These are phyloP conservation scores for Blastocladiella britannica DNA, from an alignment of 192 early-diverging fungal genomes.

Conservation along the genomic window DNA sequence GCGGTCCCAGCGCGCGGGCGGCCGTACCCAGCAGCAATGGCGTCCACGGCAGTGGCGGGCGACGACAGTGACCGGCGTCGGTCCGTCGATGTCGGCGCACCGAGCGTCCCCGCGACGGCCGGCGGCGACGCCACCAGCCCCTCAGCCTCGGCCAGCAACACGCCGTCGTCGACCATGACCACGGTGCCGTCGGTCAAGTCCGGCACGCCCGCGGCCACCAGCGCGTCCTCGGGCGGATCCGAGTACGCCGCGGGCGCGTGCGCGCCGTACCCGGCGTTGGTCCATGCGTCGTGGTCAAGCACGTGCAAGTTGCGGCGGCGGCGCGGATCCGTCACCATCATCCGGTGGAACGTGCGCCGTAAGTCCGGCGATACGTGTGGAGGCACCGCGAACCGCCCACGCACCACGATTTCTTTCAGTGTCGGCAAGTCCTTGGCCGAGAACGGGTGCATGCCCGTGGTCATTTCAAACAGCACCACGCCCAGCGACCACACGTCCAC, in stretches of 20 bases:
- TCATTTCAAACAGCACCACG: constrained; percentile 72
- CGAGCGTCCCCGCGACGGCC: too few species aligned
- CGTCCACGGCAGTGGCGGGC: too few species aligned
- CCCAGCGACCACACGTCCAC: constrained; percentile 92
- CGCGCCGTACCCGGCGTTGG: background rate
- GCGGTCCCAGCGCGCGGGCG: too few species aligned
- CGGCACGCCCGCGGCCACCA: background rate
- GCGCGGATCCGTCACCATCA: background rate
- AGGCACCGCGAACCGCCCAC: background rate
- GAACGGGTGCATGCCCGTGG: constrained; percentile 44
- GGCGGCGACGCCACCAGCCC: background rate
- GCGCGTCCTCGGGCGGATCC: background rate
- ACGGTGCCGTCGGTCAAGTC: background rate
- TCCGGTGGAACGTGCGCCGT: background rate
- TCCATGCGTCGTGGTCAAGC: background rate
- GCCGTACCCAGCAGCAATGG: too few species aligned
- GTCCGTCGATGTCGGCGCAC: too few species aligned
- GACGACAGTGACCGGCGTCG: too few species aligned
- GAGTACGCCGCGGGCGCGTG: background rate
- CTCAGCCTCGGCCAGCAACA: background rate
- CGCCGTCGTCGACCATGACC: background rate
- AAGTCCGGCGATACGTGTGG: background rate
- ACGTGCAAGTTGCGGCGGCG: background rate
- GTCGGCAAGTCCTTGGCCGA: background rate
- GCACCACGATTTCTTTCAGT: background rate